Base-by-base conservation (phyloP, 129 eudicot species). In the Artemisia argyi region DNA sequence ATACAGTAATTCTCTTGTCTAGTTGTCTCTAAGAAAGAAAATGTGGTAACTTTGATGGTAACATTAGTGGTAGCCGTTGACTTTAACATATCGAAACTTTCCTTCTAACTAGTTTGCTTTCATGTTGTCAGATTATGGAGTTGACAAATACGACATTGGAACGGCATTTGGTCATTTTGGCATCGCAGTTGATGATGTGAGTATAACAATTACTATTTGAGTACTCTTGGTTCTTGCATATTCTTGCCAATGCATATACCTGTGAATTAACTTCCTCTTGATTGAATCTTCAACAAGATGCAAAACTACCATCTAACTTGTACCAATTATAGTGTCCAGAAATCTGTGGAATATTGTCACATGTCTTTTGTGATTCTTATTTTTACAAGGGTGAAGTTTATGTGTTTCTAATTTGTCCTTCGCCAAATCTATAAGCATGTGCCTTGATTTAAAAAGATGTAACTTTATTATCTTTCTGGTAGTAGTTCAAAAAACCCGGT, bases 91-190 rank as follows among this genome's bases (percentile, higher is more conserved):
- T 39, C 14, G 16, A 61, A 69, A 56, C 3, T 78, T 66, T 19
- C 26, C 20, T 62, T 18, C 19, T 50, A 72, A 71, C 73, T 54
- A 17, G 22, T 63, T 69, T 77, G 44, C 50, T 35, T 50, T 75
- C 35, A 14, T 86, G 61, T 63, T 83, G 51, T 67, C 90, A 91
- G 97, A 92, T 78, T 92, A 92, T 81, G 97, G 96, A 62, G 88
- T 92, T 60, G 97, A 92, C 81, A 86, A 86, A 61, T 92, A 92
- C 71, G 94, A 92, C 69, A 92, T 92, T 54, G 97, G 97, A 56
- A 50, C 87, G 72, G 97, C 82, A 73, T 92, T 92, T 66, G 97
- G 97, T 67, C 96, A 92, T 76, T 92, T 92, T 77, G 97, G 96
- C 46, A 85, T 92, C 48, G 97, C 96, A 9, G 94, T 89, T 62